Evolutionary conservation across 768 basidiomycete genomes (phyloP), one percentile per base, ranked within the genome.

Genomic region (Boletus edulis): DNA sequence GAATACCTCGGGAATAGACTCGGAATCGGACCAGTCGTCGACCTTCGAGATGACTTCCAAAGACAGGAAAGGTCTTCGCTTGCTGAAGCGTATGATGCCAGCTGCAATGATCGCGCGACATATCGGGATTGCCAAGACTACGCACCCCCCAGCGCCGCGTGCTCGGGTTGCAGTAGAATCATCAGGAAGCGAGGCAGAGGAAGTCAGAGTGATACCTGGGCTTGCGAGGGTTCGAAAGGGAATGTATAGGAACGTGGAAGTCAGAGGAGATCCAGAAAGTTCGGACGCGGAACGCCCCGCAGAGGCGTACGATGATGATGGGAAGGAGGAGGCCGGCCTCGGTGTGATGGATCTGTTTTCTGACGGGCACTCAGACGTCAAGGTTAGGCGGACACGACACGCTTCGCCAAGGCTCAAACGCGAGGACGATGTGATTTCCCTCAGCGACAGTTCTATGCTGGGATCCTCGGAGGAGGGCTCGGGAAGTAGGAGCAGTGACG

Each of bases 181-280:
- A 41, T 61, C 63, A 35, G 61, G 57, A 41, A 72, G 67, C 10
- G 71, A 74, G 18, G 73, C 72, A 1, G 73, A 73, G 46, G 73
- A 72, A 12, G 68, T 66, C 13, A 76, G 76, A 7, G 59, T 82
- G 27, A 74, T 73, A 18, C 84, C 84, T 1, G 84, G 86, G 4
- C 75, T 81, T 58, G 78, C 81, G 22, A 74, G 78, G 22, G 68
- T 72, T 46, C 74, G 78, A 43, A 71, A 66, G 42, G 63, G 73
- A 20, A 66, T 67, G 27, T 66, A 73, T 8, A 70, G 59, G 48
- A 67, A 72, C 49, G 54, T 67, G 32, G 77, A 80, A 7, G 75
- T 88, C 49, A 80, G 72, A 57, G 87, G 86, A 8, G 87, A 88
- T 58, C 67, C 83, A 1, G 86, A 88, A 63, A 86, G 84, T 68